A percentile compares a stretch with the other conserved stretches of the same genome.
Evolutionary conservation across 2,329 filamentous ascomycete species (phyloP).

Genomic region (Fusarium lateritium): DNA sequence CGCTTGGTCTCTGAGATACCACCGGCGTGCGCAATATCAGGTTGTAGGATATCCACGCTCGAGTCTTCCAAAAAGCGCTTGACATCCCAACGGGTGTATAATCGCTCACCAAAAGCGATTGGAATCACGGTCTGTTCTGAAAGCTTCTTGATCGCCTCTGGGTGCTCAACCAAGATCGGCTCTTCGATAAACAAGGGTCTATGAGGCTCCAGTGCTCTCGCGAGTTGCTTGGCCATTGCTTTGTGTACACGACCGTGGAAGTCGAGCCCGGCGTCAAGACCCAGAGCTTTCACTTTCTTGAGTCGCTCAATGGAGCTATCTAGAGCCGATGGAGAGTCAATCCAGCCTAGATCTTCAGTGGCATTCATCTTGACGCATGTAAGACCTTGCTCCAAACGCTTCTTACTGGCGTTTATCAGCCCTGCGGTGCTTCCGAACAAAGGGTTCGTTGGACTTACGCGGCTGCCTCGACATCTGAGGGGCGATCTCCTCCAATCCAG

Average conservation of each 20-base stretch:
- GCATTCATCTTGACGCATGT: constrained; percentile 84
- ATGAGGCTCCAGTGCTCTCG: constrained; percentile 75
- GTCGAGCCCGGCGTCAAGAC: constrained; percentile 81
- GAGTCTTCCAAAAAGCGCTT: constrained; percentile 78
- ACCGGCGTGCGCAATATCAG: constrained; percentile 79
- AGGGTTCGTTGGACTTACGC: constrained; percentile 60
- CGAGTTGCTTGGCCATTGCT: constrained; percentile 86
- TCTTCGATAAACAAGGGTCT: constrained; percentile 84
- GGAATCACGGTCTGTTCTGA: constrained; percentile 62
- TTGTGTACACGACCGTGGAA: constrained; percentile 85
- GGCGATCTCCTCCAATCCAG: constrained; percentile 84
- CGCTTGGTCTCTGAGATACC: constrained; percentile 80
- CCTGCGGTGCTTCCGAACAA: constrained; percentile 62
- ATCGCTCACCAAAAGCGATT: constrained; percentile 79
- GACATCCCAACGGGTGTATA: constrained; percentile 81
- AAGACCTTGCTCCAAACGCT: constrained; percentile 62
- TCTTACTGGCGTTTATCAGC: constrained; percentile 59
- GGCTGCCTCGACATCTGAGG: constrained; percentile 74
- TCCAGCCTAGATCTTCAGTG: constrained; percentile 81
- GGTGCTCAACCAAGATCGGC: constrained; percentile 78
- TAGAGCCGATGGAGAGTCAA: constrained; percentile 78
- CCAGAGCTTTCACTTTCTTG: constrained; percentile 76
- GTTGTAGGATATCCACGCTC: constrained; percentile 80
- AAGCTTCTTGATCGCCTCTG: constrained; percentile 69
- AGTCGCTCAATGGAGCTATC: constrained; percentile 76